phyloP scores from a whole-genome alignment of 176 grass and related monocot species.

The Typha latifolia region DNA sequence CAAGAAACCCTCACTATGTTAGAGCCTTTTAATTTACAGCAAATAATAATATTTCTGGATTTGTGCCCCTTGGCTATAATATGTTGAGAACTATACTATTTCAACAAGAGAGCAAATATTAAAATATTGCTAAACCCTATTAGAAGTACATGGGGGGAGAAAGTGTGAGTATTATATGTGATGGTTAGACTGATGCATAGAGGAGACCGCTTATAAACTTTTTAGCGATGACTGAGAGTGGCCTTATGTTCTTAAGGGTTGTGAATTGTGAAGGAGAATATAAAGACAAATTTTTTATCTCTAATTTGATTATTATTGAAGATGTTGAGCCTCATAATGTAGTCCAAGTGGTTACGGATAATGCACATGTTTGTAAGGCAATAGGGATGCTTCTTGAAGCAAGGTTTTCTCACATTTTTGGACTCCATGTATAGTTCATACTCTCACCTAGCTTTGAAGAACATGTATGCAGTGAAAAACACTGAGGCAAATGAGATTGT shows the following conservation, averaged over 20 bases:
- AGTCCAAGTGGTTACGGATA: slow-evolving; percentile 11
- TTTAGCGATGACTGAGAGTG: too few relatives aligned
- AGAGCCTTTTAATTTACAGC: background rate
- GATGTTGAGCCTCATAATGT: slow-evolving; percentile 13
- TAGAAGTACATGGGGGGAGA: slow-evolving; percentile 11
- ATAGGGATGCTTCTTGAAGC: background rate
- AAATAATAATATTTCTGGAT: background rate
- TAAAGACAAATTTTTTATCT: slow-evolving; percentile 6
- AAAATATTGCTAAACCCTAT: background rate
- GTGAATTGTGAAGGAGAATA: slow-evolving; percentile 1
- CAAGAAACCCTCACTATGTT: slow-evolving; percentile 11
- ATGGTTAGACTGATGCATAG: too few relatives aligned
- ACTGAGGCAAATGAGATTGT: background rate
- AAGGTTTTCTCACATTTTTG: too few relatives aligned
- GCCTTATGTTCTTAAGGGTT: too few relatives aligned
- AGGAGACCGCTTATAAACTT: too few relatives aligned
- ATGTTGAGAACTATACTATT: slow-evolving; percentile 9
- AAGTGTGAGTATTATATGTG: background rate
- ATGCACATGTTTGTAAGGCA: background rate
- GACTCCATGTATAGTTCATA: slow-evolving; percentile 9
- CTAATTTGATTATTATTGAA: background rate
- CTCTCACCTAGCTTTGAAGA: slow-evolving; percentile 15
- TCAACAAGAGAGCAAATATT: slow-evolving; percentile 6
- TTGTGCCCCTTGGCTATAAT: slow-evolving; percentile 5
- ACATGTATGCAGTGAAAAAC: slow-evolving; percentile 2